Percentiles rank a stretch among this genome's conserved stretches.
phyloP scores from a whole-genome alignment of 176 grass and related monocot genomes.

The Aegilops sharonensis region DNA sequence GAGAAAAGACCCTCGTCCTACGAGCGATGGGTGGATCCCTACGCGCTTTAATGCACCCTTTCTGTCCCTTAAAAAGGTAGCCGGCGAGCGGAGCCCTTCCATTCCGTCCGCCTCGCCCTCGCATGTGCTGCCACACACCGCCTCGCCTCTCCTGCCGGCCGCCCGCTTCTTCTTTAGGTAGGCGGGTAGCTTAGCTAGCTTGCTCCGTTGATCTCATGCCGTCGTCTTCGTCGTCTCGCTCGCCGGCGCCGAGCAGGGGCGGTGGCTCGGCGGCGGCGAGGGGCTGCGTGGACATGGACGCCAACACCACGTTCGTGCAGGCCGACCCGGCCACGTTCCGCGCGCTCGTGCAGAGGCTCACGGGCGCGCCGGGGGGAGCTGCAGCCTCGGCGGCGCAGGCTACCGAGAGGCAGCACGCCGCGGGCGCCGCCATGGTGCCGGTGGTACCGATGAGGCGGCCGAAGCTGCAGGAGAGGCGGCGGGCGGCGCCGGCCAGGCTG shows the following conservation, averaged over 20 bases:
- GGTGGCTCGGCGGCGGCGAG: not conserved
- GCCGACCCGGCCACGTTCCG: conserved; percentile 70
- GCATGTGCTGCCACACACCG: not conserved
- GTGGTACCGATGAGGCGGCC: conserved; percentile 36
- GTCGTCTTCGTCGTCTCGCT: not conserved
- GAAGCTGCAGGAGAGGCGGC: conserved; percentile 76
- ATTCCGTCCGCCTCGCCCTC: not conserved
- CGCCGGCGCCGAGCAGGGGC: not conserved
- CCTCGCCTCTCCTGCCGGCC: not conserved
- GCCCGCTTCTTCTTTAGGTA: not conserved
- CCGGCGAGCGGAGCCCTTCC: not conserved
- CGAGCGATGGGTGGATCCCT: not conserved
- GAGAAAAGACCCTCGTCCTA: conserved; percentile 26
- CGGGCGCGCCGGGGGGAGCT: conserved; percentile 30
- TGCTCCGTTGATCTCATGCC: not conserved
- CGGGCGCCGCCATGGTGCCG: not conserved
- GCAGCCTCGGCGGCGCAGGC: too few species aligned
- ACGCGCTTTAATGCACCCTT: conserved; percentile 43
- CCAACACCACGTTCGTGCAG: conserved; percentile 65
- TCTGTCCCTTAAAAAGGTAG: conserved; percentile 54
- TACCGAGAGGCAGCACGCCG: not conserved
- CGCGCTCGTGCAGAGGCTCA: conserved; percentile 70
- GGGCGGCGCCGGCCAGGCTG: conserved; percentile 52
- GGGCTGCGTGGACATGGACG: conserved; percentile 38
- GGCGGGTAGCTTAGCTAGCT: not conserved